Conservation (phyloP, 2,329 filamentous ascomycete genomes). For the Lomentospora prolificans region DNA sequence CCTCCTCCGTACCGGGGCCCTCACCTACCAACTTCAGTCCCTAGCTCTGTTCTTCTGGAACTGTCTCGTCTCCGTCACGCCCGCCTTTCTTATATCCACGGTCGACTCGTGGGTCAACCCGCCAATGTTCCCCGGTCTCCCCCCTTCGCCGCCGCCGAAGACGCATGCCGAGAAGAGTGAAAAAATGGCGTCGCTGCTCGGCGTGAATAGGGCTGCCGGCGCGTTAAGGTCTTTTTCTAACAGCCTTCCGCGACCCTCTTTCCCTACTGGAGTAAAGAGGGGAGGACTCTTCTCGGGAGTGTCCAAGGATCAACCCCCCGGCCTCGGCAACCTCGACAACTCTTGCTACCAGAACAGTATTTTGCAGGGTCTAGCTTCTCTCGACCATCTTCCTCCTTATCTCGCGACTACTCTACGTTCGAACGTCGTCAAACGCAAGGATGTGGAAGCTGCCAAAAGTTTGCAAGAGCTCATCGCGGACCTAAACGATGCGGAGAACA, state of each 20-base stretch:
- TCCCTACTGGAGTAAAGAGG: constrained; percentile 39
- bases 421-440: constrained; percentile 19
- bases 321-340: constrained; percentile 85
- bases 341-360: constrained; percentile 98
- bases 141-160: constrained; percentile 26
- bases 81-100: constrained; percentile 45
- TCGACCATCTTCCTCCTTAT: constrained; percentile 60
- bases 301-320: constrained; percentile 41
- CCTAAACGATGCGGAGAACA: constrained; percentile 59
- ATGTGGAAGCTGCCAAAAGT: constrained; percentile 29
- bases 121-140: constrained; percentile 29
- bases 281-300: constrained; percentile 26
- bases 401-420: constrained; percentile 36
- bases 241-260: constrained; percentile 38
- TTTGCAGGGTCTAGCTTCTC: constrained; percentile 71
- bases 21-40: constrained; percentile 18
- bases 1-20: constrained; percentile 21
- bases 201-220: constrained; percentile 42
- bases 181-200: constrained; percentile 52
- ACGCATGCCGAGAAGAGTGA: constrained; percentile 53
- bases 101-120: constrained; percentile 45
- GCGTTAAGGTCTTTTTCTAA: constrained; percentile 49
- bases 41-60: constrained; percentile 47
- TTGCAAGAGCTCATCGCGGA: constrained; percentile 59
- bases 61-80: constrained; percentile 44